These are phyloP conservation scores for Exserohilum rostratum DNA, from an alignment of 2,329 filamentous ascomycete genomes.

Conservation along the genomic window DNA sequence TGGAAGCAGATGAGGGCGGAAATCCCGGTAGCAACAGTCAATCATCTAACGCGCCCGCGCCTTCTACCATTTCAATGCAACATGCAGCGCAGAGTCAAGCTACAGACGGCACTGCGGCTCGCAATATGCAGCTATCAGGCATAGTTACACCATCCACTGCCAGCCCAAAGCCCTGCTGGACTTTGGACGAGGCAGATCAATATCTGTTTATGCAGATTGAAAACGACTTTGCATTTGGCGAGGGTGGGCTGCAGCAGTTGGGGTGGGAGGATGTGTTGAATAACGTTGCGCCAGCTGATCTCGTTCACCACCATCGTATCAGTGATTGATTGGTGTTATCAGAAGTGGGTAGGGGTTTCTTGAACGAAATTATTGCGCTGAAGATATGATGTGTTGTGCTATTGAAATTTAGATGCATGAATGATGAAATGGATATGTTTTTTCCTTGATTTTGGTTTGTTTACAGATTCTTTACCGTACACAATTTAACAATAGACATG, in stretches of 20 bases:
- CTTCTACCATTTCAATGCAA: constrained; percentile 7
- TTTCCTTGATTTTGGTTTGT: too few relatives aligned
- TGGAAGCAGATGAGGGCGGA: constrained; percentile 34
- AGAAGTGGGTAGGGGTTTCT: neutral
- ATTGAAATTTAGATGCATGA: too few relatives aligned
- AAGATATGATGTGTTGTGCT: too few relatives aligned
- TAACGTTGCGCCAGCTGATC: constrained; percentile 18
- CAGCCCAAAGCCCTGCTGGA: constrained; percentile 34
- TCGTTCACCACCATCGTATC: constrained; percentile 10
- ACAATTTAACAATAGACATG: too few relatives aligned
- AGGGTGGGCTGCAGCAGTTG: constrained; percentile 33
- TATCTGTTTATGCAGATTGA: constrained; percentile 42
- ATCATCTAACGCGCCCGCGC: constrained; percentile 2
- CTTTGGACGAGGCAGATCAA: constrained; percentile 37
- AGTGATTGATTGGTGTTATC: neutral
- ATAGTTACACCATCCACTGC: constrained; percentile 12
- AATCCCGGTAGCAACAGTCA: constrained; percentile 17
- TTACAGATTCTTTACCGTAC: too few relatives aligned
- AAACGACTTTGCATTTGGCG: constrained; percentile 39
- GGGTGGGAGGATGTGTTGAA: constrained; percentile 24
- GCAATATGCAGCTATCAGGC: constrained; percentile 1
- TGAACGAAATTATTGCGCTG: too few relatives aligned
- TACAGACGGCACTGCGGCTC: neutral
- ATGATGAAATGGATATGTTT: too few relatives aligned
- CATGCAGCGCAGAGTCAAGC: constrained; percentile 10